Base-by-base conservation (phyloP, 495 filamentous ascomycete species). In the Immersiella caudata region DNA sequence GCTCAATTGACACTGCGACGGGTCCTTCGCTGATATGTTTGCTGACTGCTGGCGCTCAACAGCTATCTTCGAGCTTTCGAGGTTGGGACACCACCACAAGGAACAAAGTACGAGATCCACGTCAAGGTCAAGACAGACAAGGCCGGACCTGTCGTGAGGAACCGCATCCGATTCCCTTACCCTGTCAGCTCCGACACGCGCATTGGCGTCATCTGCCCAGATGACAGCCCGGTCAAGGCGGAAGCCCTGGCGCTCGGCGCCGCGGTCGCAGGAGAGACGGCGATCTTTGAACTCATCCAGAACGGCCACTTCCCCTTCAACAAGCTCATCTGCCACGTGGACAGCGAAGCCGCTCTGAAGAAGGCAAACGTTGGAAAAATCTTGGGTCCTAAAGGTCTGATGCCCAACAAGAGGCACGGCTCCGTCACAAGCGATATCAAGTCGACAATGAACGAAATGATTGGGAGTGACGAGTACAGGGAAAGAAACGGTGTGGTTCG, bases 11-110 rank as follows among this genome's bases (percentile, higher is more conserved):
- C 9, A 26, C n/a, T 24, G 46, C 46, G 26, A 36, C 9, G 6
- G 26, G 26, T 20, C n/a, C n/a, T n/a, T 5, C 0, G 25, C 5
- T 12, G 40, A 18, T 18, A 2, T 46, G 11, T 46, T 46, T 18
- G 40, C 40, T 46, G 25, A 27, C 59, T 1, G 55, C 35, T 21
- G 4, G 35, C 16, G 0, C 6, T 64, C 8, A 14, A 71, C 60
- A 97, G 93, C 72, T 97, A 96, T 72, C 85, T 98, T 71, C 91
- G 92, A 64, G 95, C 95, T 46, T 86, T 89, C 67, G 95, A 99
- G 85, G 95, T 97, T 68, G 95, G 95, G 70, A 86, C 83, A 24
- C 85, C 90, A 33, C 91, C 91, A 18, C 81, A 85, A 0, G 78
- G 76, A 11, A 78, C 86, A 52, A 98, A 97, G 79, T 99, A 99